phyloP scores from a whole-genome alignment of 2,329 filamentous ascomycete genomes.

The Coniella lustricola region DNA sequence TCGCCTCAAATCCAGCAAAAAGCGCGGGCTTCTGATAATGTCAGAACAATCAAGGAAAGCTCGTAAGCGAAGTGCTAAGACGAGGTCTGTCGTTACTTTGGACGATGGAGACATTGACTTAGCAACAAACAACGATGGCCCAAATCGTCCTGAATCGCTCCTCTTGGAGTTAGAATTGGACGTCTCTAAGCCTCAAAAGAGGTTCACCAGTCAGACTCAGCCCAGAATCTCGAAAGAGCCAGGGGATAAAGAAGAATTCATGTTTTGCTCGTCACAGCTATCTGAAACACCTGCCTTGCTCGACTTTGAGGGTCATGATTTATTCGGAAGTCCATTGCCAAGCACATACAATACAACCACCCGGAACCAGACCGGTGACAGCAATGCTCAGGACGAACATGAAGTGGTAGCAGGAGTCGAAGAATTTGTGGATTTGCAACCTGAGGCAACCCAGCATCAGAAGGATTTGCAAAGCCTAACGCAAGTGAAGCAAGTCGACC shows the following conservation, averaged over 20 bases:
- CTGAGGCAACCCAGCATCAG: background rate
- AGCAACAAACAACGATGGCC: background rate
- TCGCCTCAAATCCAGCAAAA: constrained; percentile 39
- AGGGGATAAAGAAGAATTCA: constrained; percentile 3
- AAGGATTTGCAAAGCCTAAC: background rate
- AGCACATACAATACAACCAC: background rate
- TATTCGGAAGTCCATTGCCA: background rate
- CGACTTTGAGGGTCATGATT: background rate
- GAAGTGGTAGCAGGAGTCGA: background rate
- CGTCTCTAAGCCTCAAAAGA: background rate
- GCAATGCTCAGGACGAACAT: too few species aligned
- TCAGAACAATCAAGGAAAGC: constrained; percentile 27
- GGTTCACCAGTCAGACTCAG: background rate
- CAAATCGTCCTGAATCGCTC: background rate
- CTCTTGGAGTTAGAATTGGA: background rate
- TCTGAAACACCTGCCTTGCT: background rate
- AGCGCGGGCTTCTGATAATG: constrained; percentile 41
- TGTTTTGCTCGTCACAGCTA: background rate
- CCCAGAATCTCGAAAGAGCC: constrained; percentile 2
- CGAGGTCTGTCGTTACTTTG: background rate
- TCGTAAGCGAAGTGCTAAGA: constrained; percentile 6
- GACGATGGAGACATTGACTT: background rate
- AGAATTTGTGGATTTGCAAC: background rate
- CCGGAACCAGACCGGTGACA: background rate
- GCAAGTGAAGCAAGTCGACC: background rate